These are phyloP conservation scores for Ilyonectria sp. DNA, from an alignment of 2,329 filamentous ascomycete genomes.

Conservation along the genomic window DNA sequence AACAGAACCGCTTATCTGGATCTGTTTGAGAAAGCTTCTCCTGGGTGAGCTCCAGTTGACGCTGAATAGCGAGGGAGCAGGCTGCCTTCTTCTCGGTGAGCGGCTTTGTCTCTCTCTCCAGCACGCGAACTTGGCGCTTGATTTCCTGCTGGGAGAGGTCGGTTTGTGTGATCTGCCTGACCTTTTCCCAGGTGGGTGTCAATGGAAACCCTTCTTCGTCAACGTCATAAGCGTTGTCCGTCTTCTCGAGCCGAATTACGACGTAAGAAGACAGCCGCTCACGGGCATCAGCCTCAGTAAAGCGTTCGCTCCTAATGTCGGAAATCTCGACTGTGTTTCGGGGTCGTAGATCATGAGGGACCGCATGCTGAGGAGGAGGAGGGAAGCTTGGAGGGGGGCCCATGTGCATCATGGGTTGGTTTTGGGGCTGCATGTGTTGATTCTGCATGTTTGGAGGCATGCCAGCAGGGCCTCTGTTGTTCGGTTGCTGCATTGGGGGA, in stretches of 20 bases:
- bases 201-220: constrained; percentile 55
- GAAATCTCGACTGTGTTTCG: constrained; percentile 44
- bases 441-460: constrained; percentile 19
- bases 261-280: constrained; percentile 58
- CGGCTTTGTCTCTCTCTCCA: constrained; percentile 53
- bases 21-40: constrained; percentile 54
- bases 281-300: constrained; percentile 57
- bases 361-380: constrained; percentile 33
- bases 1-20: constrained; percentile 56
- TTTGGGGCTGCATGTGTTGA: constrained; percentile 11
- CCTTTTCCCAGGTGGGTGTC: constrained; percentile 59
- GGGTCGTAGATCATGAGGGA: constrained; percentile 29
- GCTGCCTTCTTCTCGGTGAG: constrained; percentile 57
- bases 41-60: constrained; percentile 59
- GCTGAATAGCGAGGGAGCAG: constrained; percentile 55
- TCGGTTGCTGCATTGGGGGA: constrained; percentile 1
- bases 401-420: constrained; percentile 20
- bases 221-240: constrained; percentile 49
- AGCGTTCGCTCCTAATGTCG: constrained; percentile 56
- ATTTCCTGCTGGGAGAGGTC: constrained; percentile 58
- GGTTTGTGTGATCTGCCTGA: constrained; percentile 51
- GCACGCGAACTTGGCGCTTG: constrained; percentile 53
- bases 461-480: constrained; percentile 10
- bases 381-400: constrained; percentile 25
- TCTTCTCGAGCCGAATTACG: constrained; percentile 61